phyloP scores from a whole-genome alignment of 805 yeast species.

The Saccharomycopsis vini region DNA sequence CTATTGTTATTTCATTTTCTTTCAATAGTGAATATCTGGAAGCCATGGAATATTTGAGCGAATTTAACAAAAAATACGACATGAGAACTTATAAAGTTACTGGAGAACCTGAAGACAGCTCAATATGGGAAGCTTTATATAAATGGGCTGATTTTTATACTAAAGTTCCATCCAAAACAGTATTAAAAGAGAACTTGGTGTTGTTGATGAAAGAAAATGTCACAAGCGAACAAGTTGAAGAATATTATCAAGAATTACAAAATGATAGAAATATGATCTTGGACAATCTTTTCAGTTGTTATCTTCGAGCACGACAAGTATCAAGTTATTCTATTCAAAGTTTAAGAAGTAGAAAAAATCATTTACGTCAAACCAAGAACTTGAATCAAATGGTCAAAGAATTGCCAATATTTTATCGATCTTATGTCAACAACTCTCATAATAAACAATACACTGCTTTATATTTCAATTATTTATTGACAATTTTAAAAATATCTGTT shows the following conservation, averaged over 20 bases:
- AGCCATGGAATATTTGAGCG: conserved; percentile 24
- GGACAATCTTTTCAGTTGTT: conserved; percentile 22
- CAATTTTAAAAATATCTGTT: conserved; percentile 8
- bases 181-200: background rate
- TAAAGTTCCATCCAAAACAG: background rate
- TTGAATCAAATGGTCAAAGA: conserved; percentile 14
- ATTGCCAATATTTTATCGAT: conserved; percentile 13
- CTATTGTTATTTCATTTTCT: conserved; percentile 25
- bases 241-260: conserved; percentile 21
- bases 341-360: too few relatives aligned
- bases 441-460: background rate
- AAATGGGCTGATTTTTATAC: conserved; percentile 12
- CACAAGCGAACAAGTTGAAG: background rate
- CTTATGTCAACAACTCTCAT: background rate
- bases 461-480: conserved; percentile 5
- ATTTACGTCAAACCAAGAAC: background rate
- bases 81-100: background rate
- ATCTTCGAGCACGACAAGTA: too few relatives aligned
- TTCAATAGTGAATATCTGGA: conserved; percentile 24
- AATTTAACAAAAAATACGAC: conserved; percentile 14
- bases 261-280: conserved; percentile 23
- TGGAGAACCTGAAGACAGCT: background rate
- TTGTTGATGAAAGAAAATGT: background rate
- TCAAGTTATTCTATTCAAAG: too few relatives aligned
- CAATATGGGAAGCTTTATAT: conserved; percentile 5